A percentile compares a stretch with the other conserved stretches of the same genome.
Evolutionary conservation across 2,329 filamentous ascomycete species (phyloP).

Genomic region (Alternaria dauci): DNA sequence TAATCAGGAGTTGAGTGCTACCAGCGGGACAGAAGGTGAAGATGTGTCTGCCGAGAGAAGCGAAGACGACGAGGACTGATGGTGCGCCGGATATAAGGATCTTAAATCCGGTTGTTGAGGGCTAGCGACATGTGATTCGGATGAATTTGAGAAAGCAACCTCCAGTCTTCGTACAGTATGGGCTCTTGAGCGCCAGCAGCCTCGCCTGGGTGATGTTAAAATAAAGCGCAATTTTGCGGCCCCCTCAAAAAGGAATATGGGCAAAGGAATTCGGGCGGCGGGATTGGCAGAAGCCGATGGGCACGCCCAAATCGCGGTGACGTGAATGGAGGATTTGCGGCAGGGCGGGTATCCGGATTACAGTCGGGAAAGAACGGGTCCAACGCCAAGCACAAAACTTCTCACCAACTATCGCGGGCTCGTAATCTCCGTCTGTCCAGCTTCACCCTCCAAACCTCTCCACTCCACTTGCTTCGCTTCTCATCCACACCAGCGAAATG

Average conservation of each 20-base stretch:
- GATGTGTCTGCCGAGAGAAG: background rate
- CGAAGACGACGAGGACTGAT: background rate
- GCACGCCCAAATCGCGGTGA: conserved; percentile 19
- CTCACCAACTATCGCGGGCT: conserved; percentile 23
- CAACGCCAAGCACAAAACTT: conserved; percentile 30
- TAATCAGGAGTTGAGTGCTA: background rate
- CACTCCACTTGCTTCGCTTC: conserved; percentile 41
- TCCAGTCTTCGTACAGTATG: background rate
- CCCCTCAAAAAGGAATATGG: background rate
- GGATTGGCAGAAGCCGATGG: conserved; percentile 17
- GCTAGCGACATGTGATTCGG: conserved; percentile 1
- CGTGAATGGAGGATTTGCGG: conserved; percentile 24
- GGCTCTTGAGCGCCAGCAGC: background rate
- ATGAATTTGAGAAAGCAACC: background rate
- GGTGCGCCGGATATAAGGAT: background rate
- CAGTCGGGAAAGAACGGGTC: conserved; percentile 25
- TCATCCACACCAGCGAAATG: conserved; percentile 35
- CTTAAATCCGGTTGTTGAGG: conserved; percentile 1
- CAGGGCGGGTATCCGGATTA: conserved; percentile 23
- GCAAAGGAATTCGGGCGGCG: conserved; percentile 12
- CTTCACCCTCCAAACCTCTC: conserved; percentile 26
- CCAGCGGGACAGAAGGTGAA: background rate
- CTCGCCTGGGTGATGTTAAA: background rate
- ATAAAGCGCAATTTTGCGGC: background rate
- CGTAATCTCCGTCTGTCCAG: conserved; percentile 32